phyloP scores from a whole-genome alignment of 441 rosid species.

The Populus hybrid region DNA sequence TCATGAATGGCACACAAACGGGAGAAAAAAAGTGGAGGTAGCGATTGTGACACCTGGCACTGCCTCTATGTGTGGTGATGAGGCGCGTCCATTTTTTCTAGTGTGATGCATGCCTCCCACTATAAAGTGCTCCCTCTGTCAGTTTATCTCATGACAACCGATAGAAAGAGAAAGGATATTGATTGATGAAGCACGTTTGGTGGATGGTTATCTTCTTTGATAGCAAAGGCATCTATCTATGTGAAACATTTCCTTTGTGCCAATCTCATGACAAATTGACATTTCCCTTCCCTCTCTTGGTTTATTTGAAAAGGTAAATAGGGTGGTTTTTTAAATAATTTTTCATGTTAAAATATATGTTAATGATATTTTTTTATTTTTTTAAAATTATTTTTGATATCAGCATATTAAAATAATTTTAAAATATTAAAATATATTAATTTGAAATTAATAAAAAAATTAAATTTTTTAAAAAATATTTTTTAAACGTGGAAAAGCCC shows the following conservation, averaged over 20 bases:
- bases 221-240: conserved; percentile 2
- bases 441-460: no score
- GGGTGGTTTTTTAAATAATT: no score
- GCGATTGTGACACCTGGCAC: conserved; percentile 23
- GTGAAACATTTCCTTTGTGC: conserved; percentile 8
- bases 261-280: conserved; percentile 21
- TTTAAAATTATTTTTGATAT: no score
- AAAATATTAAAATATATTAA: no score
- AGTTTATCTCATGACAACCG: not conserved
- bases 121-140: conserved; percentile 11
- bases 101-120: conserved; percentile 17
- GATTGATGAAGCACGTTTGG: conserved; percentile 1
- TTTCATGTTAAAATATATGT: no score
- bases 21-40: not conserved
- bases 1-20: conserved; percentile 13
- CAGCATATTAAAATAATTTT: no score
- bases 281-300: not conserved
- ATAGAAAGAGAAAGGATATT: not conserved
- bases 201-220: conserved; percentile 22
- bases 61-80: conserved; percentile 14
- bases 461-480: no score
- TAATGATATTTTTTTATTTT: no score
- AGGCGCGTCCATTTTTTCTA: conserved; percentile 12
- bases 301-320: no score
- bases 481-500: no score